Percentiles rank a stretch among this genome's conserved stretches.
phyloP scores from a whole-genome alignment of 2,329 filamentous ascomycete genomes.

The Periconia sp. region DNA sequence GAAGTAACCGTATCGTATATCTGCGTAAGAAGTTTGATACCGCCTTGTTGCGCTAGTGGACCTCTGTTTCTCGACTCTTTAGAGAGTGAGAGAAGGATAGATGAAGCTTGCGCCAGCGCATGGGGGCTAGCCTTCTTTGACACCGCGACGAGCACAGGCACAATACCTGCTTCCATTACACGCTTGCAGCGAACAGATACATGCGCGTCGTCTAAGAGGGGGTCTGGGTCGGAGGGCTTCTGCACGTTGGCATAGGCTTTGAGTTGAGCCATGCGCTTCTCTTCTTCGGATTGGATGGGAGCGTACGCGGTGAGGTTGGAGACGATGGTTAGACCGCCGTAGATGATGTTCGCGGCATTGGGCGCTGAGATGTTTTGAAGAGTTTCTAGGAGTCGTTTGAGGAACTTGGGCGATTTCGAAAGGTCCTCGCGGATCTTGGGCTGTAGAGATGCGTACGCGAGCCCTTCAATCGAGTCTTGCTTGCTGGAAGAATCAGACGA shows the following conservation, averaged over 20 bases:
- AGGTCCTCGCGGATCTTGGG: constrained; percentile 84
- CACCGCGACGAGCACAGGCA: constrained; percentile 77
- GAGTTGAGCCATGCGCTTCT: constrained; percentile 88
- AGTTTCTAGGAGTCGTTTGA: constrained; percentile 71
- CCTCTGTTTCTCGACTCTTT: constrained; percentile 76
- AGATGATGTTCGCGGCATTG: constrained; percentile 65
- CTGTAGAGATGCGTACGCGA: constrained; percentile 90
- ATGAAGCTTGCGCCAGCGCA: constrained; percentile 74
- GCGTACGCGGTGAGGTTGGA: constrained; percentile 83
- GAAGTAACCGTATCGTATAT: constrained; percentile 65
- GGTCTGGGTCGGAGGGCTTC: constrained; percentile 66
- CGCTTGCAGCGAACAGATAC: constrained; percentile 77
- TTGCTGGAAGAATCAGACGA: constrained; percentile 63
- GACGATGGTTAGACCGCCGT: constrained; percentile 85
- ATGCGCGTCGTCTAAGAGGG: constrained; percentile 76
- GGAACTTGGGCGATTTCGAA: constrained; percentile 69
- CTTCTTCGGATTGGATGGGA: constrained; percentile 81
- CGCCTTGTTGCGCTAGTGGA: constrained; percentile 89
- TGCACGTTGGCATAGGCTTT: constrained; percentile 92
- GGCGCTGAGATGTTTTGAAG: constrained; percentile 52
- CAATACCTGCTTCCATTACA: constrained; percentile 78
- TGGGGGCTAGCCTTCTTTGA: constrained; percentile 74
- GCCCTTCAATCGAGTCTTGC: constrained; percentile 81
- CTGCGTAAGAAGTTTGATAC: constrained; percentile 80
- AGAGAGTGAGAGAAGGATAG: constrained; percentile 79